A percentile compares a stretch with the other conserved stretches of the same genome.
phyloP scores from a whole-genome alignment of 202 grass and related monocot species.

The Setaria viridis region DNA sequence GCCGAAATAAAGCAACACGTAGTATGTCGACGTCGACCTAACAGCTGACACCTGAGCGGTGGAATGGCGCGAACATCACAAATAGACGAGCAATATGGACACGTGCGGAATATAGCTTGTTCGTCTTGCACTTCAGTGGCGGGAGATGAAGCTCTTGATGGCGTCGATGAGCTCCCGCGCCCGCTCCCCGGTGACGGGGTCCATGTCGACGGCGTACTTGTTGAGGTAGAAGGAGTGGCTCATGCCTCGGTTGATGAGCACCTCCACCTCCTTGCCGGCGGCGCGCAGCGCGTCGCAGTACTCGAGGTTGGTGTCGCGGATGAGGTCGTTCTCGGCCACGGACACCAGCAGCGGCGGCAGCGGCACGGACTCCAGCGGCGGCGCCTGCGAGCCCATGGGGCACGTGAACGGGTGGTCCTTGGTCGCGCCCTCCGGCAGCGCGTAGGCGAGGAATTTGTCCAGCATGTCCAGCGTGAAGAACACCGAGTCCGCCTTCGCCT shows the following conservation, averaged over 20 bases:
- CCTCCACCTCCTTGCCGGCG: conserved; percentile 83
- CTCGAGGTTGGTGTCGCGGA: conserved; percentile 88
- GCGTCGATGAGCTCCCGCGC: conserved; percentile 69
- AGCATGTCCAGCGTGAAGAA: conserved; percentile 99
- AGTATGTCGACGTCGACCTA: too few species aligned
- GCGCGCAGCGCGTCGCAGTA: conserved; percentile 73
- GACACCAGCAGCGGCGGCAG: conserved; percentile 78
- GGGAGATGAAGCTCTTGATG: conserved; percentile 69
- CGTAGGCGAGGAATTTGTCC: conserved; percentile 77
- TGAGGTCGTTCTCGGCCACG: conserved; percentile 76
- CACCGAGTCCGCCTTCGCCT: conserved; percentile 55
- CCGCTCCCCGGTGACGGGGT: conserved; percentile 59
- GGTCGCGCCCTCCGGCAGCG: conserved; percentile 71
- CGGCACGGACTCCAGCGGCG: conserved; percentile 66
- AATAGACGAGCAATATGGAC: not conserved
- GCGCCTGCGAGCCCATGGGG: conserved; percentile 76
- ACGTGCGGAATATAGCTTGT: not conserved
- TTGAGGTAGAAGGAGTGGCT: conserved; percentile 97
- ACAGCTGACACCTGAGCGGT: not conserved
- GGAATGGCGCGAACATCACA: not conserved
- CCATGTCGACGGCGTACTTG: conserved; percentile 88
- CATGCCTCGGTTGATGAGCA: conserved; percentile 73
- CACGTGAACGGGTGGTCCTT: conserved; percentile 94
- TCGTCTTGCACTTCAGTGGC: conserved; percentile 40
- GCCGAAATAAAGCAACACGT: not conserved